phyloP scores from a whole-genome alignment of 495 filamentous ascomycete species.

The Polyplosphaeria fusca region DNA sequence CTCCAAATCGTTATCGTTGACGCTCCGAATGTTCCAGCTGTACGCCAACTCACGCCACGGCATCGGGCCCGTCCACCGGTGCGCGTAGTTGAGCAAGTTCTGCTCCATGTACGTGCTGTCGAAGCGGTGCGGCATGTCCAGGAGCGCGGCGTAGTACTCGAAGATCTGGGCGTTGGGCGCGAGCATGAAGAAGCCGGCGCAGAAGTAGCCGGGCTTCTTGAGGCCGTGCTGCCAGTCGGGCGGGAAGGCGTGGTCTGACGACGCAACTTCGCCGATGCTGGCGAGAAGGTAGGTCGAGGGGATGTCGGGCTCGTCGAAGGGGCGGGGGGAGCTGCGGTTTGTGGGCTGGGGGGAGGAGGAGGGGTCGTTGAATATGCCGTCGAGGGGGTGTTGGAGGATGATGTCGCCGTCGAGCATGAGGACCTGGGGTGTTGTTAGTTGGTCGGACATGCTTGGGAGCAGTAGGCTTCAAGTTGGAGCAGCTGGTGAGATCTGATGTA shows the following conservation, averaged over 20 bases:
- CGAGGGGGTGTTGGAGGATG: conserved; percentile 24
- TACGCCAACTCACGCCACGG: conserved; percentile 18
- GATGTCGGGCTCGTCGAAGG: conserved; percentile 2
- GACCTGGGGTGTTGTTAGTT: too few relatives aligned
- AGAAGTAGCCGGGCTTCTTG: conserved; percentile 21
- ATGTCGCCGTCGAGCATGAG: conserved; percentile 32
- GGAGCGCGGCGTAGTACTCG: conserved; percentile 23
- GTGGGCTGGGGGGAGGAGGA: conserved; percentile 7
- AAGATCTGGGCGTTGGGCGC: conserved; percentile 19
- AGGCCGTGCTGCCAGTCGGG: conserved; percentile 7
- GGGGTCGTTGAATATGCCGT: conserved; percentile 31
- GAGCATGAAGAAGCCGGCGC: conserved; percentile 34
- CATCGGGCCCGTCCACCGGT: conserved; percentile 23
- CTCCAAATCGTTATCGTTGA: conserved; percentile 25
- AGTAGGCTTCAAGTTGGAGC: too few relatives aligned
- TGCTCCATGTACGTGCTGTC: conserved; percentile 28
- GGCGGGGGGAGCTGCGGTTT: neutral
- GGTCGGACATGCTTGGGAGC: too few relatives aligned
- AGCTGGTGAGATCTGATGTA: too few relatives aligned
- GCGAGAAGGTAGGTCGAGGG: conserved; percentile 25
- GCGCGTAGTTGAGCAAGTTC: conserved; percentile 30
- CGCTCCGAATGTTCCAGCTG: conserved; percentile 18
- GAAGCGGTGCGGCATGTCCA: conserved; percentile 26
- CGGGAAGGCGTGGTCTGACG: conserved; percentile 13
- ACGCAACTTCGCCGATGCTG: conserved; percentile 11